phyloP scores from a whole-genome alignment of 768 basidiomycete species.

The Astraeus odoratus region DNA sequence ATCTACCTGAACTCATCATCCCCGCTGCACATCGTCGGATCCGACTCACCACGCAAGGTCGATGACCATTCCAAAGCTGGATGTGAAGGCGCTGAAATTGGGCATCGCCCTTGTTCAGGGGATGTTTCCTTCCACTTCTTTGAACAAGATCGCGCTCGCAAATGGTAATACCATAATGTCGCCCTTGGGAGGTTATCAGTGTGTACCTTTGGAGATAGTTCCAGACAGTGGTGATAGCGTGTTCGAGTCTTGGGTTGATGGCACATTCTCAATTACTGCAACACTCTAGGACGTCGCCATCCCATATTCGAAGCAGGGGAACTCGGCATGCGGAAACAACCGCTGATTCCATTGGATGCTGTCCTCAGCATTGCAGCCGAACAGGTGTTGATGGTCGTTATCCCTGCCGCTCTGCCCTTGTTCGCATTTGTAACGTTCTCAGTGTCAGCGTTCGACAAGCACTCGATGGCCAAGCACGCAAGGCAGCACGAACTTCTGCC shows the following conservation, averaged over 20 bases:
- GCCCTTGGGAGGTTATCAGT: slow-evolving; percentile 73
- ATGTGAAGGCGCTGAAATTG: slow-evolving; percentile 70
- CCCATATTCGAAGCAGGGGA: neutral
- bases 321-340: neutral
- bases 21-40: slow-evolving; percentile 50
- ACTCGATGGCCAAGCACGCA: too few relatives aligned
- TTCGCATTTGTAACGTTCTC: too few relatives aligned
- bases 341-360: too few relatives aligned
- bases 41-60: slow-evolving; percentile 38
- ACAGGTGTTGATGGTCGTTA: too few relatives aligned
- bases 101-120: slow-evolving; percentile 73
- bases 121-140: slow-evolving; percentile 64
- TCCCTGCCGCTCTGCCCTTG: too few relatives aligned
- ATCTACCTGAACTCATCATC: slow-evolving; percentile 56
- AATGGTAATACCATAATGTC: slow-evolving; percentile 64
- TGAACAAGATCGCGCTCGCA: slow-evolving; percentile 65
- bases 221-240: slow-evolving; percentile 13
- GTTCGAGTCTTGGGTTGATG: neutral
- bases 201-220: slow-evolving; percentile 64
- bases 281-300: neutral
- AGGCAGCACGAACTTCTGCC: too few relatives aligned
- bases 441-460: too few relatives aligned
- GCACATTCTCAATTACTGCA: neutral
- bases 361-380: too few relatives aligned
- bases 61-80: slow-evolving; percentile 68